Conservation (phyloP, 2,329 filamentous ascomycete species). For the Dactylellina cionopaga region DNA sequence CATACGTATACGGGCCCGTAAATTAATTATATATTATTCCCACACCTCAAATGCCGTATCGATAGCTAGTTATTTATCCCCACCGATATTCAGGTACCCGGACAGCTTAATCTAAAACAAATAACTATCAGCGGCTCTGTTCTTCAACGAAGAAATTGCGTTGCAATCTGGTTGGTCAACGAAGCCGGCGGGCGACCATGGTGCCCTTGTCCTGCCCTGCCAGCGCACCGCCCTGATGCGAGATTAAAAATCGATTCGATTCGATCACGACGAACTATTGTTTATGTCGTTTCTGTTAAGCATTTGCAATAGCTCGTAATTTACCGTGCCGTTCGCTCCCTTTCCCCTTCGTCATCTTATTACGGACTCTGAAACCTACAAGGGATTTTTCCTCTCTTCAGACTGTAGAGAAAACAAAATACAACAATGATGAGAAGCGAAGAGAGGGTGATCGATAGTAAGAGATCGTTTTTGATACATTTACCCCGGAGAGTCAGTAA, state of each 20-base stretch:
- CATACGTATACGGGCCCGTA: too few relatives aligned
- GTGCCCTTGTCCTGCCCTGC: not conserved
- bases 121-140: constrained; percentile 17
- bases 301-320: constrained; percentile 47
- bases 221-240: constrained; percentile 11
- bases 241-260: too few relatives aligned
- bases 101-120: constrained; percentile 18
- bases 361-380: constrained; percentile 48
- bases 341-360: constrained; percentile 43
- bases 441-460: too few relatives aligned
- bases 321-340: constrained; percentile 46
- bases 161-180: constrained; percentile 5
- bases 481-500: too few relatives aligned
- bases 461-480: too few relatives aligned
- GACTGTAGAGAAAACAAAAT: too few relatives aligned
- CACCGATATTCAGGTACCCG: constrained; percentile 47
- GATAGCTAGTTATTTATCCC: constrained; percentile 4
- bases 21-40: too few relatives aligned
- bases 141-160: constrained; percentile 1
- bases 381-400: constrained; percentile 6
- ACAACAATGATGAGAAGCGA: too few relatives aligned
- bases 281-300: too few relatives aligned
- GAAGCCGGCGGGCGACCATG: not conserved
- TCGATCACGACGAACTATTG: too few relatives aligned
- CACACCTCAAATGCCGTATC: not conserved